Percentiles rank a stretch among this genome's conserved stretches.
Evolutionary conservation across 2,329 filamentous ascomycete genomes (phyloP).

Genomic region (Diaporthe amygdali): DNA sequence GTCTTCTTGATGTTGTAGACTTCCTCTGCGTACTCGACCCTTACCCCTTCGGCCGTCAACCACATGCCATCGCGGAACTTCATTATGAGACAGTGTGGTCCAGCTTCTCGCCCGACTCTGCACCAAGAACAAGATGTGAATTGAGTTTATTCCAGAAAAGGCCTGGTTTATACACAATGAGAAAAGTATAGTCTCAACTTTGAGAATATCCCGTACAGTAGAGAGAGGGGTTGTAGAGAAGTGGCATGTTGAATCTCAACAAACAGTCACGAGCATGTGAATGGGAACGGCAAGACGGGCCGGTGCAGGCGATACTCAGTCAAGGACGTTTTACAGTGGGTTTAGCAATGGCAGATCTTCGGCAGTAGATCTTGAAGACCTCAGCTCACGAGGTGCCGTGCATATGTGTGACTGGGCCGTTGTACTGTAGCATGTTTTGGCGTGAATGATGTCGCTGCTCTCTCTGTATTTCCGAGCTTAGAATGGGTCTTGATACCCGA

Average conservation of each 20-base stretch:
- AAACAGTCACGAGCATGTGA: conserved; percentile 25
- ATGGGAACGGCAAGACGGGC: conserved; percentile 32
- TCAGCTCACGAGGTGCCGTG: neutral
- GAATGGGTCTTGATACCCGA: conserved; percentile 14
- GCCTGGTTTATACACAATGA: neutral
- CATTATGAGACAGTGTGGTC: conserved; percentile 41
- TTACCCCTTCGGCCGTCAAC: conserved; percentile 65
- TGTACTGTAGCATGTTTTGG: neutral
- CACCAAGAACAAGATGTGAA: neutral
- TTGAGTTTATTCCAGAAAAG: neutral
- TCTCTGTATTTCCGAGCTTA: neutral
- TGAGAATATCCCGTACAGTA: neutral
- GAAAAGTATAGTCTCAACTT: neutral
- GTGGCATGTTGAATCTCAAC: conserved; percentile 23
- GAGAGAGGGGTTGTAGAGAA: neutral
- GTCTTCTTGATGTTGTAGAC: conserved; percentile 57
- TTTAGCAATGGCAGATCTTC: conserved; percentile 20
- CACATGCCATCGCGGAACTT: conserved; percentile 73
- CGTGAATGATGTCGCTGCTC: neutral
- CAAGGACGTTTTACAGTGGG: neutral
- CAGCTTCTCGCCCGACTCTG: neutral
- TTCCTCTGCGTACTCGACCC: conserved; percentile 70
- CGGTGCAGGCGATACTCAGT: neutral
- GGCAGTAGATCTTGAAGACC: neutral
- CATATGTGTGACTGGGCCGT: neutral